Percentiles rank a stretch among this genome's conserved stretches.
These are phyloP conservation scores for Cladobotryum mycophilum DNA, from an alignment of 2,329 filamentous ascomycete species.

Conservation along the genomic window DNA sequence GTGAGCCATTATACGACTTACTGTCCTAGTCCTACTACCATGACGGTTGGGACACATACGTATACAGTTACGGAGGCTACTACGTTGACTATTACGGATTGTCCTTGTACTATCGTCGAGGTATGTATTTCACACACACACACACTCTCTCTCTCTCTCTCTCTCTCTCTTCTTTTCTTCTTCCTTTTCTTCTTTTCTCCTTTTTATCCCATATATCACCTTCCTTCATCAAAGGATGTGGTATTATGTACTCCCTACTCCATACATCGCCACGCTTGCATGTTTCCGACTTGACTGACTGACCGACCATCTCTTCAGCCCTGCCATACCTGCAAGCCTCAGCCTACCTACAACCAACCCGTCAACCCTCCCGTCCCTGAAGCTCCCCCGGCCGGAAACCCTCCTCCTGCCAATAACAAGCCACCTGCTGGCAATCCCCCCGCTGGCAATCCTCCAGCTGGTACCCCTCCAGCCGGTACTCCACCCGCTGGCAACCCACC, in stretches of 20 bases:
- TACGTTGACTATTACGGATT: conserved; percentile 49
- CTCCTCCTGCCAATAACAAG: background rate
- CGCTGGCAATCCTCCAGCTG: background rate
- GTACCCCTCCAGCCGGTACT: background rate
- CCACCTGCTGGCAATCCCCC: background rate
- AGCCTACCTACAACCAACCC: conserved; percentile 12
- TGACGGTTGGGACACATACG: conserved; percentile 44
- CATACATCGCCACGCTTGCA: too few species aligned
- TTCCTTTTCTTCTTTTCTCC: too few species aligned
- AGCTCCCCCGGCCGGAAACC: background rate
- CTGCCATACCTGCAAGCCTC: conserved; percentile 7
- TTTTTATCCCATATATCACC: too few species aligned
- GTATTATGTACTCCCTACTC: too few species aligned
- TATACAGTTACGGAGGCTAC: conserved; percentile 50
- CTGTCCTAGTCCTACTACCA: conserved; percentile 43
- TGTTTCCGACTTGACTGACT: background rate
- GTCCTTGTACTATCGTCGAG: conserved; percentile 42
- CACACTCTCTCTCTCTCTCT: too few species aligned
- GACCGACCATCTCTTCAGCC: conserved; percentile 1
- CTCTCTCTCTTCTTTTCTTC: too few species aligned
- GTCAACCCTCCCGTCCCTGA: background rate
- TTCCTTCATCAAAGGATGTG: too few species aligned
- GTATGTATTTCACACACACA: conserved; percentile 13
- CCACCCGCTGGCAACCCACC: background rate
- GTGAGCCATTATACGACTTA: conserved; percentile 33